Evolutionary conservation across 2,329 filamentous ascomycete genomes (phyloP), one percentile per base, ranked within the genome.

Genomic region (Cladosporium sp.): DNA sequence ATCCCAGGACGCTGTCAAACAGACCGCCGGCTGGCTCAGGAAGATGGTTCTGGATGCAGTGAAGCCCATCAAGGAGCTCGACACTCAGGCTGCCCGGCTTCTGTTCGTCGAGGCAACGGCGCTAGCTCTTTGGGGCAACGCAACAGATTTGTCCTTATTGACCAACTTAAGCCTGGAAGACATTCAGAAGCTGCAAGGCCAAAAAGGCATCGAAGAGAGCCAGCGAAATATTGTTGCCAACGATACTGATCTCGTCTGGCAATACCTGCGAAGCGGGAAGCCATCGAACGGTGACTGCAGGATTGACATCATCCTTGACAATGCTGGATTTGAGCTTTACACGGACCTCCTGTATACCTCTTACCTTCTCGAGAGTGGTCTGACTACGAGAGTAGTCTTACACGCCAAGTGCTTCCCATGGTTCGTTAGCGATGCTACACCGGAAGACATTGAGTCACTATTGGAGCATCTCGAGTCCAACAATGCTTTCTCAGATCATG

Each of bases 71-170:
- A 15, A 69, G 72, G 75, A 77, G 34, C 72, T 79, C 55, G 76
- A 86, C 64, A 70, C 85, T 51, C 84, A 87, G 58, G 86, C 89
- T 0, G 89, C 95, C 71, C 84, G 85, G 70, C 75, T 92, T 0
- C 78, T 97, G 22, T 97, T 97, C 76, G 82, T 81, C 25, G 93
- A 97, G 72, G 95, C 97, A 88, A 92, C 88, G 74, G 91, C 97
- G 79, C 94, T 97, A 66, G 96, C 92, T 72, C 83, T 97, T 2
- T 97, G 93, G 93, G 93, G 93, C 11, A 97, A 97, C 73, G 93
- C 93, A 1, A 97, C 93, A 0, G 93, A 97, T 73, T 80, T 97
- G 15, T 96, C 91, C 0, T 87, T 97, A 19, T 81, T 97, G 58
- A 96, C 92, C 0, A 92, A 88, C 66, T 82, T 97, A 58, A 90